Evolutionary conservation across 306 rosid species (phyloP), one percentile per base, ranked within the genome.

Genomic region (Elaeagnus macrophylla): DNA sequence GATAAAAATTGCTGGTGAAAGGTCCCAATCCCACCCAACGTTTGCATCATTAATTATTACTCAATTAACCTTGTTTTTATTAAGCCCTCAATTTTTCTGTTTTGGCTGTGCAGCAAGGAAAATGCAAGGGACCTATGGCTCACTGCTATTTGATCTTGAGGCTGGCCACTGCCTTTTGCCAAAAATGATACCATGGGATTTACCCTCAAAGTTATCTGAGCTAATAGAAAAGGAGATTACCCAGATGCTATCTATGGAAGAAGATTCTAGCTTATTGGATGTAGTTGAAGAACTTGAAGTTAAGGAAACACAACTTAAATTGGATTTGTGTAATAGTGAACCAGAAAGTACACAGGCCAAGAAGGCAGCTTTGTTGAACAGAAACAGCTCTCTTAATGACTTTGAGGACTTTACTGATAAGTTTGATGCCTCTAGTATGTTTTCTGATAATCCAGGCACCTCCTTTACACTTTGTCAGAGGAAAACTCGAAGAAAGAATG

Each of bases 151-250:
- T 77, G 86, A 91, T 72, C 80, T 82, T 57, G 89, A 76, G 57
- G 81, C 79, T 78, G 79, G 82, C 59, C 83, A 86, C 67, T 84
- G 55, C 46, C 76, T 86, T 53, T 80, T 86, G 35, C 87, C 96
- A 38, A 84, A 67, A 76, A 70, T 84, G 37, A 69, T 91, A 57
- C 96, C 97, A 7, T 86, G 96, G 96, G 75, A 54, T 60, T 78
- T 76, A 54, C 89, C 94, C 58, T 91, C 96, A 41, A 79, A 72
- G 67, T 65, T 91, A 68, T 78, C 89, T 51, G 67, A 82, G 70
- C 67, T 68, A 53, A 79, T 84, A 57, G 96, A 84, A 62, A 75
- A 82, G 42, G 93, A 86, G 80, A 74, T 86, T 56, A 40, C 71
- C 13, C 39, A 60, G 67, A 67, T 75, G 52, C 43, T 84, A 66